A percentile compares a stretch with the other conserved stretches of the same genome.
Conservation (phyloP, 2,329 filamentous ascomycete genomes). For the Corinectria fuckeliana region DNA sequence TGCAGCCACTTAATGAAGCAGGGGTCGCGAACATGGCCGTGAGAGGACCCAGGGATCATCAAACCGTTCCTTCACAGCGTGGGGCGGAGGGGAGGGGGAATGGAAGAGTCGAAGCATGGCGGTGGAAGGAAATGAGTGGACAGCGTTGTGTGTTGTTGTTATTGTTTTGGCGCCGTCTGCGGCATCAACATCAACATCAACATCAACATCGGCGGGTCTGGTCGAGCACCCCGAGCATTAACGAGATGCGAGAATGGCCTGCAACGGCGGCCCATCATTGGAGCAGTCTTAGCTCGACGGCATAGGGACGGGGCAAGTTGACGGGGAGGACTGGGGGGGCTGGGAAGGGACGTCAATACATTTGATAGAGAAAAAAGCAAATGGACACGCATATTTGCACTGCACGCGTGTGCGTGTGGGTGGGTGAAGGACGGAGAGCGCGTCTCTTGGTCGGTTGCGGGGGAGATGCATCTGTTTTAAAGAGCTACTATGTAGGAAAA, state of each 20-base stretch:
- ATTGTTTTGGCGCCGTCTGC: conserved; percentile 10
- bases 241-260: conserved; percentile 25
- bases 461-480: conserved; percentile 28
- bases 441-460: conserved; percentile 33
- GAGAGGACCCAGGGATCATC: conserved; percentile 33
- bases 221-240: conserved; percentile 4
- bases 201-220: conserved; percentile 9
- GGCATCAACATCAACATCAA: neutral
- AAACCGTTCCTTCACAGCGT: conserved; percentile 20
- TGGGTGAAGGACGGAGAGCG: conserved; percentile 16
- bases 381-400: neutral
- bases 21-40: conserved; percentile 35
- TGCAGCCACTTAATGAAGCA: conserved; percentile 42
- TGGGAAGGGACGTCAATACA: conserved; percentile 4
- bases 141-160: conserved; percentile 10
- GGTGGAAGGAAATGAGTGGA: conserved; percentile 7
- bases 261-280: conserved; percentile 20
- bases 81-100: conserved; percentile 13
- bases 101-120: conserved; percentile 10
- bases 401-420: conserved; percentile 28
- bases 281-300: conserved; percentile 12
- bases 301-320: conserved; percentile 4
- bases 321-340: conserved; percentile 11
- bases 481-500: conserved; percentile 26
- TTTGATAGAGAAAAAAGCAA: conserved; percentile 4